Conservation (phyloP, 192 early-diverging fungal genomes). For the Entomortierella lignicola region DNA sequence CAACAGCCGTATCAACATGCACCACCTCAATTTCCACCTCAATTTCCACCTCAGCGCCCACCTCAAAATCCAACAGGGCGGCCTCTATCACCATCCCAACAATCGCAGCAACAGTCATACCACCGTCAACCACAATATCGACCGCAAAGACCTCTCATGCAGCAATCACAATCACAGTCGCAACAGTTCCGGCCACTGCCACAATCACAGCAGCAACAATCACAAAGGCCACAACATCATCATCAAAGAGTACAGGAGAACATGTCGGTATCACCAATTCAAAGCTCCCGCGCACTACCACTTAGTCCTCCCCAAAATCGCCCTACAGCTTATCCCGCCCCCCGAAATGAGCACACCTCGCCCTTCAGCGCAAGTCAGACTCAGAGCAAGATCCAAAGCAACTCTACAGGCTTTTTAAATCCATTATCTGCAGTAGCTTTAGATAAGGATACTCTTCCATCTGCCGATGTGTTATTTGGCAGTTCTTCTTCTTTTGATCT, state of each 20-base stretch:
- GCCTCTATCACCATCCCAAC: neutral
- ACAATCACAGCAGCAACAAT: slow-evolving; percentile 6
- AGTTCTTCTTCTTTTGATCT: slow-evolving; percentile 5
- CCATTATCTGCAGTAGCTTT: neutral
- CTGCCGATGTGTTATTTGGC: slow-evolving; percentile 38
- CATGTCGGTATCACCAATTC: too few species aligned
- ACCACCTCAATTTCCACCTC: neutral
- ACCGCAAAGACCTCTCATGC: neutral
- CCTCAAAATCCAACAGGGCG: neutral
- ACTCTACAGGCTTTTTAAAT: neutral
- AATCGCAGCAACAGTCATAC: neutral
- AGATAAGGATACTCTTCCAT: slow-evolving; percentile 9
- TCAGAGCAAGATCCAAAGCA: neutral
- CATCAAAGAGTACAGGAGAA: too few species aligned
- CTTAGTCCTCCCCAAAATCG: too few species aligned
- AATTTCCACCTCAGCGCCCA: neutral
- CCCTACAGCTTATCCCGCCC: too few species aligned
- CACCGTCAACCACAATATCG: neutral
- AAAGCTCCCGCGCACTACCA: too few species aligned
- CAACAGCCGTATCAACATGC: neutral
- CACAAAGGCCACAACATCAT: neutral
- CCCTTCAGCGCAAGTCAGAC: neutral
- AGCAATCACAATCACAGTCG: neutral
- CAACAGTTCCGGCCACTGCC: neutral
- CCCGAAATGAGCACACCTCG: neutral